A percentile compares a stretch with the other conserved stretches of the same genome.
Evolutionary conservation across 2,329 filamentous ascomycete species (phyloP).

Genomic region (Fusarium xyrophilum): DNA sequence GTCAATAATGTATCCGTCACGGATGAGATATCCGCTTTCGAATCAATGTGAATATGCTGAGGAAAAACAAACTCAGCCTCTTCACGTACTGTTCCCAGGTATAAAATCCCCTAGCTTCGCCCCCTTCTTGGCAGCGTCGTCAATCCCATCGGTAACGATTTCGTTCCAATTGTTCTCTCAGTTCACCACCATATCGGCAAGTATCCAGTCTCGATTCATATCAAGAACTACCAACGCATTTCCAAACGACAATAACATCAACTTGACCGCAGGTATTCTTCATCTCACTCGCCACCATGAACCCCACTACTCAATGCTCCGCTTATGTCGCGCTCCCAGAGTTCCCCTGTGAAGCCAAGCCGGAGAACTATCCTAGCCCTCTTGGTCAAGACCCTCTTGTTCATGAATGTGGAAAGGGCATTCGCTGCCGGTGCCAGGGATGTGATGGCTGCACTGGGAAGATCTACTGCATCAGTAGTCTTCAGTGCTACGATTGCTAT

Average conservation of each 20-base stretch:
- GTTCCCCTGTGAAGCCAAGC: background rate
- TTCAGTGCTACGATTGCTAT: slow-evolving; percentile 10
- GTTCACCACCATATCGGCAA: accelerated
- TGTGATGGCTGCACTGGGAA: background rate
- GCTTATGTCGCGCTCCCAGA: accelerated
- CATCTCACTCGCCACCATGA: background rate
- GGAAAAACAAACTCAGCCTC: background rate
- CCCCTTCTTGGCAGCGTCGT: background rate
- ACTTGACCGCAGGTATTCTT: background rate
- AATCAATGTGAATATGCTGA: background rate
- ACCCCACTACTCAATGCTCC: background rate
- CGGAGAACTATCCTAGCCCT: accelerated
- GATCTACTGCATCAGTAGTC: slow-evolving; percentile 1
- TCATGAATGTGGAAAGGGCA: background rate
- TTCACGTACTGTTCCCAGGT: background rate
- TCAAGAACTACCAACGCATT: background rate
- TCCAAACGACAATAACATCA: background rate
- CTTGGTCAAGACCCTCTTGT: accelerated
- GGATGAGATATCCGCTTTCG: background rate
- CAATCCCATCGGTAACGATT: background rate
- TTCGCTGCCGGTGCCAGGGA: background rate
- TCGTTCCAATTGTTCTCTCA: too few species aligned
- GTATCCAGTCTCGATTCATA: accelerated
- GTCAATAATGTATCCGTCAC: background rate
- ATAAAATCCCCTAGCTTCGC: background rate